Percentiles rank a stretch among this genome's conserved stretches.
These are phyloP conservation scores for Chlamydomonas incerta DNA, from an alignment of 139 green algal species.

Conservation along the genomic window DNA sequence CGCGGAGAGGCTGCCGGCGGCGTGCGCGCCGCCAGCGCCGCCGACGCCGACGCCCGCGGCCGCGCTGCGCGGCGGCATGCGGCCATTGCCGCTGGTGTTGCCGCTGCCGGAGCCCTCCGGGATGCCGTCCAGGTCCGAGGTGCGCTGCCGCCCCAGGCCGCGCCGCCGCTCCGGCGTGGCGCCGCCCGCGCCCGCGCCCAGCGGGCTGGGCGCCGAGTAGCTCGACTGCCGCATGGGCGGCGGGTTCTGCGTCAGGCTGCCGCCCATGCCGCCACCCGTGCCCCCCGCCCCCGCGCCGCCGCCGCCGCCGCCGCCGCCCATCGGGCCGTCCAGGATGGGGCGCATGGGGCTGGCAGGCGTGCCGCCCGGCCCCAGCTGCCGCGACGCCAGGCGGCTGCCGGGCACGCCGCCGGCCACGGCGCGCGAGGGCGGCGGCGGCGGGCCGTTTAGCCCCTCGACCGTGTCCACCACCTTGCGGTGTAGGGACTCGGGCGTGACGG, in stretches of 20 bases:
- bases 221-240: constrained; percentile 29
- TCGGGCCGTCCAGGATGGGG: not conserved
- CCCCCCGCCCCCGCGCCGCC: too few relatives aligned
- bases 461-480: constrained; percentile 60
- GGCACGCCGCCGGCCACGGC: not conserved
- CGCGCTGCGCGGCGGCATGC: not conserved
- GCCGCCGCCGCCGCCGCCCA: too few relatives aligned
- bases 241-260: constrained; percentile 31
- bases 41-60: too few relatives aligned
- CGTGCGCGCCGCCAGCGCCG: not conserved
- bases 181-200: not conserved
- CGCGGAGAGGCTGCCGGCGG: not conserved
- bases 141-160: not conserved
- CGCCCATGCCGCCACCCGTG: too few relatives aligned
- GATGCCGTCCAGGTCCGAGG: constrained; percentile 24
- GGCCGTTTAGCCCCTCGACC: constrained; percentile 59
- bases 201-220: constrained; percentile 6
- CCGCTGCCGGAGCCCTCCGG: constrained; percentile 15
- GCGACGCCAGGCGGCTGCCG: constrained; percentile 9
- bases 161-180: constrained; percentile 30
- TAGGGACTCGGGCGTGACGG: constrained; percentile 43
- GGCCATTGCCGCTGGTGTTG: constrained; percentile 18
- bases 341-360: constrained; percentile 5
- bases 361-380: constrained; percentile 5
- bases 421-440: constrained; percentile 51